Conservation (phyloP, 108 stramenopile species). For the Cyclotella atomus region DNA sequence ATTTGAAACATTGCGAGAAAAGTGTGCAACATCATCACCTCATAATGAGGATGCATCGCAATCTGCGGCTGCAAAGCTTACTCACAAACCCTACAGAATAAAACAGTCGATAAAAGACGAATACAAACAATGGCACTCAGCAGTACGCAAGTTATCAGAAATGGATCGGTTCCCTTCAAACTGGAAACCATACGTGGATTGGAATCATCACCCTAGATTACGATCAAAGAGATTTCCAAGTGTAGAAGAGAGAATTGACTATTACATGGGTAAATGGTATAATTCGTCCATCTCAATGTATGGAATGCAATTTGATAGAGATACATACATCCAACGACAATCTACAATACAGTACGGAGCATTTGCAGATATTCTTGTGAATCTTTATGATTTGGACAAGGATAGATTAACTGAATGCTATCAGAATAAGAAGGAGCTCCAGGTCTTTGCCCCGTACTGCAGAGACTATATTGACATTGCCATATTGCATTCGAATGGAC, state of each 20-base stretch:
- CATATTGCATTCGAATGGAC: slow-evolving; percentile 38
- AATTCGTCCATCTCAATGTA: slow-evolving; percentile 40
- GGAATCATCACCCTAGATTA: slow-evolving; percentile 28
- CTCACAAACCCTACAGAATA: slow-evolving; percentile 15
- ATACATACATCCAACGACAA: slow-evolving; percentile 37
- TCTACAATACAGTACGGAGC: slow-evolving; percentile 47
- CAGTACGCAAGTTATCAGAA: slow-evolving; percentile 32
- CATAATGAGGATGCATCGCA: background rate
- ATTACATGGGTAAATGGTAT: slow-evolving; percentile 56
- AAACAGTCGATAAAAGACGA: slow-evolving; percentile 22
- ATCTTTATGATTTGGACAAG: slow-evolving; percentile 43
- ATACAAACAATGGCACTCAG: slow-evolving; percentile 39
- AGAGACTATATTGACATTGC: slow-evolving; percentile 54
- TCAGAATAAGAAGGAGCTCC: slow-evolving; percentile 33
- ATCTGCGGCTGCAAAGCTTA: background rate
- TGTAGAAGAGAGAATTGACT: slow-evolving; percentile 34
- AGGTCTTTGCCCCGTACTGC: slow-evolving; percentile 43
- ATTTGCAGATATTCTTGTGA: slow-evolving; percentile 36
- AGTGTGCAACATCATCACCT: background rate
- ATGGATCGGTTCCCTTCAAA: slow-evolving; percentile 21
- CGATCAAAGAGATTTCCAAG: slow-evolving; percentile 42
- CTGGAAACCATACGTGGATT: slow-evolving; percentile 38
- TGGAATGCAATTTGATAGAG: slow-evolving; percentile 31
- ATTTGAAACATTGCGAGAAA: background rate
- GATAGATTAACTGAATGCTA: slow-evolving; percentile 28